Conservation (phyloP, 2,329 filamentous ascomycete species). For the Talaromyces pinophilus region DNA sequence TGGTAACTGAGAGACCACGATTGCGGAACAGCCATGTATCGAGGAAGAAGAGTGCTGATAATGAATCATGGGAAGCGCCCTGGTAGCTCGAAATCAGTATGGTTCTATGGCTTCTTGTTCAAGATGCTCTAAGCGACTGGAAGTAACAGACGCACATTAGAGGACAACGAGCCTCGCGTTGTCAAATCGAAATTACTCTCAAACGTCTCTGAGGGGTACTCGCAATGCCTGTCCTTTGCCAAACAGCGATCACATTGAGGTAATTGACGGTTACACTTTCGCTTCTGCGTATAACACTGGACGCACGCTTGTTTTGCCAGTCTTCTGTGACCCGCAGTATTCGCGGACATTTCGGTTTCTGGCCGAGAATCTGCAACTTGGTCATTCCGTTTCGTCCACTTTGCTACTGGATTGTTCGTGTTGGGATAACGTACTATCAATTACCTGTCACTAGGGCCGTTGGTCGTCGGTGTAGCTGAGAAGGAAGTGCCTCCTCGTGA, state of each 20-base stretch:
- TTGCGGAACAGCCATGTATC: conserved; percentile 13
- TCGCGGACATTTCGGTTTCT: background rate
- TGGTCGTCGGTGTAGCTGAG: background rate
- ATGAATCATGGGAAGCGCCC: conserved; percentile 1
- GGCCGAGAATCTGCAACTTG: background rate
- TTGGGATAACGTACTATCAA: background rate
- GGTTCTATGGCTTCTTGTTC: background rate
- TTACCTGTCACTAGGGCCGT: background rate
- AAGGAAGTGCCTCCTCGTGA: background rate
- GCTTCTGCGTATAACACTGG: background rate
- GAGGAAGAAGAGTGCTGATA: conserved; percentile 13
- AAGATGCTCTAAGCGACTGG: background rate
- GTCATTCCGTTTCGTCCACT: background rate
- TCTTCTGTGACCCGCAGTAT: background rate
- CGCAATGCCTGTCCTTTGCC: background rate
- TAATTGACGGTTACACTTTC: background rate
- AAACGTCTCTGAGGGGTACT: background rate
- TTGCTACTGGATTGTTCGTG: background rate
- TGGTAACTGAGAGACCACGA: background rate
- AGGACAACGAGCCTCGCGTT: background rate
- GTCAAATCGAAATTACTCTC: background rate
- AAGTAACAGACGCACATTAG: background rate
- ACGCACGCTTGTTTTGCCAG: conserved; percentile 1
- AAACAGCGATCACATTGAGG: background rate
- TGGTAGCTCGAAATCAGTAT: conserved; percentile 1